phyloP scores from a whole-genome alignment of 306 rosid species.

The Oxytropis ochrocephala region DNA sequence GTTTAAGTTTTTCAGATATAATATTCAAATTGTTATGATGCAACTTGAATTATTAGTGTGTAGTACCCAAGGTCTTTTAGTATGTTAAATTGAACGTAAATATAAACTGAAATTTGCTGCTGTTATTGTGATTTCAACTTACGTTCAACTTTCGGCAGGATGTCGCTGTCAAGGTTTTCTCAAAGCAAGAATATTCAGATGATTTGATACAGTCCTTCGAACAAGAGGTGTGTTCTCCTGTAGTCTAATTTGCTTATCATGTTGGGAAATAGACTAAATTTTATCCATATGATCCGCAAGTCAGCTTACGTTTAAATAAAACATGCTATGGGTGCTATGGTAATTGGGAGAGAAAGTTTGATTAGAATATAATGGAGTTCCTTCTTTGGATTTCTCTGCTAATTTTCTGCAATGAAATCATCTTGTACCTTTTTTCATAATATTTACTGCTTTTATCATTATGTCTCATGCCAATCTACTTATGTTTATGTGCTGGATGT shows the following conservation, averaged over 20 bases:
- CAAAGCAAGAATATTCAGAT: too few relatives aligned
- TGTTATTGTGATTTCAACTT: conserved; percentile 15
- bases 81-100: neutral
- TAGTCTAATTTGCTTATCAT: conserved; percentile 12
- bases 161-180: too few relatives aligned
- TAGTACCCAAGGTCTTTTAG: neutral
- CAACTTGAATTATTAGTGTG: conserved; percentile 11
- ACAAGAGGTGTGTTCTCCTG: conserved; percentile 24
- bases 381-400: neutral
- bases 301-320: neutral
- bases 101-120: conserved; percentile 1
- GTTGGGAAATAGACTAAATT: neutral
- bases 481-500: neutral
- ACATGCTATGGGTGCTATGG: neutral
- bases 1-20: neutral
- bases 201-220: too few relatives aligned
- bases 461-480: neutral
- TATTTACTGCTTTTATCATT: neutral
- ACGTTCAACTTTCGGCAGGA: conserved; percentile 45
- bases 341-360: neutral
- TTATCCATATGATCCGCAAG: neutral
- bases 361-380: neutral
- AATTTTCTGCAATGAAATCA: neutral
- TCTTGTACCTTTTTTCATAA: neutral
- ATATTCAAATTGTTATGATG: conserved; percentile 14